phyloP scores from a whole-genome alignment of 768 basidiomycete species.

The Strobilomyces echinocephalus region DNA sequence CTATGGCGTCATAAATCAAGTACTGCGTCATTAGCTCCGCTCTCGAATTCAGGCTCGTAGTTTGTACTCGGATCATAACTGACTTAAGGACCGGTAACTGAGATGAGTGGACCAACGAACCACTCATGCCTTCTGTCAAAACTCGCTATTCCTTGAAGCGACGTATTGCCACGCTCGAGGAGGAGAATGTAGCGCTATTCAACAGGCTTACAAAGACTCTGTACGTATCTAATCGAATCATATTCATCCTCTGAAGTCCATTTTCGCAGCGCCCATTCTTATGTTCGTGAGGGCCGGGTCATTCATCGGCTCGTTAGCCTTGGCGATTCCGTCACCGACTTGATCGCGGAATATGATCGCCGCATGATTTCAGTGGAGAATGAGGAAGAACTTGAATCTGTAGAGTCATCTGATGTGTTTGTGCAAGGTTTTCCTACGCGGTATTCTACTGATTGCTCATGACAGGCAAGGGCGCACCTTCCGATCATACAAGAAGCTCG shows the following conservation, averaged over 20 bases:
- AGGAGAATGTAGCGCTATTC: conserved; percentile 1
- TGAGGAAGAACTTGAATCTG: background rate
- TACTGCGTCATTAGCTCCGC: too few species aligned
- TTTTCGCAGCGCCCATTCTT: background rate
- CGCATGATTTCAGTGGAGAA: background rate
- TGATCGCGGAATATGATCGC: conserved; percentile 9
- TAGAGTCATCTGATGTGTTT: too few species aligned
- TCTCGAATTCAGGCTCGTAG: too few species aligned
- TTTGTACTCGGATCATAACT: too few species aligned
- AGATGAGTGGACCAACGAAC: too few species aligned
- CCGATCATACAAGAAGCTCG: conserved; percentile 6
- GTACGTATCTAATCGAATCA: background rate
- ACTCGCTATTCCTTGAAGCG: background rate
- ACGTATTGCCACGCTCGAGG: conserved; percentile 3
- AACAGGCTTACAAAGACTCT: background rate
- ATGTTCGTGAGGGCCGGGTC: background rate
- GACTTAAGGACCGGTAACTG: too few species aligned
- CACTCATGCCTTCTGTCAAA: background rate
- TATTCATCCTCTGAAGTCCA: background rate
- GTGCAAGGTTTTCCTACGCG: too few species aligned
- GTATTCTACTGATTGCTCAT: background rate
- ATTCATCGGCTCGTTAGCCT: conserved; percentile 11
- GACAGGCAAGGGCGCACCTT: conserved; percentile 2
- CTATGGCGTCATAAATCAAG: too few species aligned
- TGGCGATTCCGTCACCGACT: background rate